Conservation (phyloP, 352 stramenopile genomes). For the Globisporangium paroecandrum region DNA sequence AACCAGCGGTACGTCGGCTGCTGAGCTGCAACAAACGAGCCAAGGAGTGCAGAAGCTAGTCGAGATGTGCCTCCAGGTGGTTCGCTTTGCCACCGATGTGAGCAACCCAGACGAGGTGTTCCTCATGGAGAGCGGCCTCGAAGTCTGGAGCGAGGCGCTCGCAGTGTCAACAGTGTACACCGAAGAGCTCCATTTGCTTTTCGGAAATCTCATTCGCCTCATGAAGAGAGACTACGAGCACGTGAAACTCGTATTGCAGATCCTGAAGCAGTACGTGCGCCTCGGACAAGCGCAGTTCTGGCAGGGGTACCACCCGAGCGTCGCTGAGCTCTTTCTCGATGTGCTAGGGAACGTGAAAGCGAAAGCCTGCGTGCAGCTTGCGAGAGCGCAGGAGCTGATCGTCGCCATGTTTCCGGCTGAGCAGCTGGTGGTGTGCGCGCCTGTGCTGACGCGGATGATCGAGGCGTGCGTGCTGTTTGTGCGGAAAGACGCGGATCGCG, state of each 20-base stretch:
- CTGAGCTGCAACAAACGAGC: slow-evolving; percentile 7
- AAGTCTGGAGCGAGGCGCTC: slow-evolving; percentile 65
- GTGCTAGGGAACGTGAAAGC: slow-evolving; percentile 69
- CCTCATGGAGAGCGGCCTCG: slow-evolving; percentile 79
- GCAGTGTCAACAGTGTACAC: slow-evolving; percentile 52
- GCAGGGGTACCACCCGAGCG: slow-evolving; percentile 49
- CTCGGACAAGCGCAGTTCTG: slow-evolving; percentile 62
- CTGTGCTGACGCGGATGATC: slow-evolving; percentile 43
- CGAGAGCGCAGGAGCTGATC: slow-evolving; percentile 41
- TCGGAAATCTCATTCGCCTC: slow-evolving; percentile 55
- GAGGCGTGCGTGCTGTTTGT: slow-evolving; percentile 43
- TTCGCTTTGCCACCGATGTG: slow-evolving; percentile 70
- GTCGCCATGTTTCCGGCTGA: slow-evolving; percentile 33
- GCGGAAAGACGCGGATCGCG: slow-evolving; percentile 31
- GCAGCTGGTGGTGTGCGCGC: slow-evolving; percentile 30
- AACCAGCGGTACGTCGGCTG: not conserved
- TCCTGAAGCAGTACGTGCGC: slow-evolving; percentile 65
- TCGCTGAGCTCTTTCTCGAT: slow-evolving; percentile 37
- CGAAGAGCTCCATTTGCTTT: slow-evolving; percentile 63
- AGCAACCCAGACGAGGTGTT: slow-evolving; percentile 82
- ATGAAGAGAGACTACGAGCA: slow-evolving; percentile 83
- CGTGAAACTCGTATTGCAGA: slow-evolving; percentile 45
- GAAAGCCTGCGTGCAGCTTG: slow-evolving; percentile 61
- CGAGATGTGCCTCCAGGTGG: slow-evolving; percentile 69
- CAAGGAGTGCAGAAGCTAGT: slow-evolving; percentile 38